phyloP scores from a whole-genome alignment of 345 rosid genomes.

The Carallia pectinifolia region DNA sequence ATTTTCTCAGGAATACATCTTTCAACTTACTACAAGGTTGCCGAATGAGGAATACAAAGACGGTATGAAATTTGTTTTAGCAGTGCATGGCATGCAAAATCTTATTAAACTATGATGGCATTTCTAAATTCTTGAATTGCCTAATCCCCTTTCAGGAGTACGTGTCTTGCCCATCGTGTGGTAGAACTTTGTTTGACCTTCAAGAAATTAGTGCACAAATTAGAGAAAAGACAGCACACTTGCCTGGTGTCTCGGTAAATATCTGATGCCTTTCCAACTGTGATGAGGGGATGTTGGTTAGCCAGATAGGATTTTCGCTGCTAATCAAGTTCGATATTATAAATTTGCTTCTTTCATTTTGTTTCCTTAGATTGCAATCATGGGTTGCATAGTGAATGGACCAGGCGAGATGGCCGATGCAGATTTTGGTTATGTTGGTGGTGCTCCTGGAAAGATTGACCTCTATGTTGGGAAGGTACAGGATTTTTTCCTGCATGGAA shows the following conservation, averaged over 20 bases:
- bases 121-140: constrained; percentile 6
- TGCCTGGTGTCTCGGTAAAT: constrained; percentile 95
- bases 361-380: constrained; percentile 70
- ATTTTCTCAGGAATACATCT: constrained; percentile 84
- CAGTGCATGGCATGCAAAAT: not conserved
- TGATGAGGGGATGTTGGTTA: constrained; percentile 5
- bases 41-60: constrained; percentile 97
- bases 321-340: no score
- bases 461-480: constrained; percentile 91
- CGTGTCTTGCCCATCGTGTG: constrained; percentile 96
- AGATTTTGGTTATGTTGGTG: constrained; percentile 96
- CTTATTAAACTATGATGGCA: not conserved
- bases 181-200: constrained; percentile 94
- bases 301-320: not conserved
- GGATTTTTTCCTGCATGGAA: constrained; percentile 7
- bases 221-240: constrained; percentile 85
- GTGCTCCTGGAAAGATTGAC: constrained; percentile 96
- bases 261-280: constrained; percentile 12
- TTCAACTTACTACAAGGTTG: constrained; percentile 96
- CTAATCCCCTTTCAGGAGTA: constrained; percentile 58
- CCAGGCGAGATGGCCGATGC: constrained; percentile 99
- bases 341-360: not conserved
- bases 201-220: constrained; percentile 96
- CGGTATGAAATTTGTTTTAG: constrained; percentile 45
- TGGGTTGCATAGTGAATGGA: constrained; percentile 99